Base-by-base conservation (phyloP, 805 yeast genomes). In the Wickerhamomyces chaumierensis region DNA sequence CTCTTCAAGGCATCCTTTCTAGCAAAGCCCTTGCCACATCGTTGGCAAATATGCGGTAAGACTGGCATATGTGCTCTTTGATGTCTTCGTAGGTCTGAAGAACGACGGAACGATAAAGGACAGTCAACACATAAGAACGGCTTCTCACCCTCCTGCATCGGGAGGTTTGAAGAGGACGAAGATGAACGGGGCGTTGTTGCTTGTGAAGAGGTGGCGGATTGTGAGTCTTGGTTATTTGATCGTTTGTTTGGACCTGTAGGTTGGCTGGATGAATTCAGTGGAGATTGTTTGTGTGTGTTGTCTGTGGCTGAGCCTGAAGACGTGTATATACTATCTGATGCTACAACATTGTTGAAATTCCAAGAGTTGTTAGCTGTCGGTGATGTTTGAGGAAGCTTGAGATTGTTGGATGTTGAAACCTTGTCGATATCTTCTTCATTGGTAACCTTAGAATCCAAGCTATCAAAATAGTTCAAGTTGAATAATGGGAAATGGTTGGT, bases 21-120 rank as follows among this genome's bases (percentile, higher is more conserved):
- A 2, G 92, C 90, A 66, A 82, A 82, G 0, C 92, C 88, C 52
- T 82, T 82, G 29, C 84, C 85, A 61, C 94, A 82, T 15, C 66
- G 60, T 5, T 78, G 74, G 57, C 94, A 82, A 35, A 81, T 74
- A 51, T 83, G 79, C 1, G 90, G 88, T 8, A 84, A 72, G 2
- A 79, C 73, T 18, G 76, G 67, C 35, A 79, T 58, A 58, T 82
- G 94, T 33, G 80, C 84, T 51, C 81, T 76, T 48, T 78, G 83
- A 52, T 81, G 92, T 40, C 90, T 66, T 53, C 78, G 77, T 47
- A 81, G 64, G 57, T 81, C 90, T 3, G 79, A 69, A 1, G 81
- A 71, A 31, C 92, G 63, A 38, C 81, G 66, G 55, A 82, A 82
- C 28, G 75, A 68, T 60, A 79, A 61, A 2, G 68, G 56, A 56